Evolutionary conservation across 306 rosid genomes (phyloP).

Genomic region (Trichosanthes truncata): DNA sequence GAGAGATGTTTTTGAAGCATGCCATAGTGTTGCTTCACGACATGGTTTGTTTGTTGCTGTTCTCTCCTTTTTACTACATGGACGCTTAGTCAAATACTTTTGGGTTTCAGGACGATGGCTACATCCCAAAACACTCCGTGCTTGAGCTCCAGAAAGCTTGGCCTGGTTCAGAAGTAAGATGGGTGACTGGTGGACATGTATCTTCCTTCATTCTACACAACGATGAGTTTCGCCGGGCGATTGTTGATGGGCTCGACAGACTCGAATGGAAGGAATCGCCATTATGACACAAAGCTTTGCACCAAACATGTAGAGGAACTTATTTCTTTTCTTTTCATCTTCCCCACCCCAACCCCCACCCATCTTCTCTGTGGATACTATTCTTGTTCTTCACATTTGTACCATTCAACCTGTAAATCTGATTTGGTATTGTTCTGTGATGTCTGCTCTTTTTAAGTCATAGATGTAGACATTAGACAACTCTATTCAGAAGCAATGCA

Average conservation of each 20-base stretch:
- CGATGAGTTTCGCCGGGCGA: conserved; percentile 69
- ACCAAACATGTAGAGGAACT: conserved; percentile 5
- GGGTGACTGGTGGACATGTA: conserved; percentile 96
- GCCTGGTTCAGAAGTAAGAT: conserved; percentile 97
- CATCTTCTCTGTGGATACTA: not conserved
- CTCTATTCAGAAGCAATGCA: not conserved
- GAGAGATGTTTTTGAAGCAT: not conserved
- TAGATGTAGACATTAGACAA: not conserved
- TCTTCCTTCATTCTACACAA: conserved; percentile 92
- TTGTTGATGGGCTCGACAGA: conserved; percentile 65
- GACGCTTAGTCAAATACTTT: not conserved
- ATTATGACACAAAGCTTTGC: conserved; percentile 21
- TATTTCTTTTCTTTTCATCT: not conserved
- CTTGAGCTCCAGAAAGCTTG: conserved; percentile 85
- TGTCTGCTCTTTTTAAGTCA: not conserved
- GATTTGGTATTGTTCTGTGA: not conserved
- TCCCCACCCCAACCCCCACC: too few relatives aligned
- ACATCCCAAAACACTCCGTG: conserved; percentile 78
- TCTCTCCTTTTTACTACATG: not conserved
- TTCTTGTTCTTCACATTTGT: conserved; percentile 15
- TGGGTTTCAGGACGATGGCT: conserved; percentile 76
- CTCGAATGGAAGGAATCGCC: conserved; percentile 69
- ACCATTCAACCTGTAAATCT: conserved; percentile 19
- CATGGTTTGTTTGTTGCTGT: not conserved
- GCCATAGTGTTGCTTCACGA: not conserved